A percentile compares a stretch with the other conserved stretches of the same genome.
Conservation (phyloP, 306 rosid species). For the Mimosa bimucronata region DNA sequence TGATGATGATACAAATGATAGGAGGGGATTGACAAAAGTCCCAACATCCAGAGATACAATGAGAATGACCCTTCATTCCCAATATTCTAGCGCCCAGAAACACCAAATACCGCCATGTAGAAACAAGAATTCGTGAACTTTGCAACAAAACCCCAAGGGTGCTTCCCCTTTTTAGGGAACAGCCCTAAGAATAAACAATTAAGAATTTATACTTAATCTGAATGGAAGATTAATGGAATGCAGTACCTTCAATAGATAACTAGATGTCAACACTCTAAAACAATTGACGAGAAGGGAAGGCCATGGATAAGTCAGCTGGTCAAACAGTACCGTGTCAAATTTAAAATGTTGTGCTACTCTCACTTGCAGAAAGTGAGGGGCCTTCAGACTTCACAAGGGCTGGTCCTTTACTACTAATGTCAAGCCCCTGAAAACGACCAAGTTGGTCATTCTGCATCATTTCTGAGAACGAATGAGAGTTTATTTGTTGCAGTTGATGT, state of each 20-base stretch:
- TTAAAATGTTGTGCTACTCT: constrained; percentile 87
- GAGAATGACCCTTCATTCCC: constrained; percentile 70
- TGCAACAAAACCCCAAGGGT: constrained; percentile 51
- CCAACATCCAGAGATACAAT: constrained; percentile 45
- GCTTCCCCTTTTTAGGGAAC: constrained; percentile 55
- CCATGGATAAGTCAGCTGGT: constrained; percentile 71
- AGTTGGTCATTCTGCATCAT: constrained; percentile 80
- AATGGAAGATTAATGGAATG: constrained; percentile 47
- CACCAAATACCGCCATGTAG: constrained; percentile 46
- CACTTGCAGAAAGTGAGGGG: constrained; percentile 89
- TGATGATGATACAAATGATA: constrained; percentile 49
- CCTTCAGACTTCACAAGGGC: constrained; percentile 74
- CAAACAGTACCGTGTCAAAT: constrained; percentile 56
- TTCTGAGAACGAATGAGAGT: constrained; percentile 68
- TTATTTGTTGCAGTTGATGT: constrained; percentile 62
- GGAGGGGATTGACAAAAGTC: constrained; percentile 40
- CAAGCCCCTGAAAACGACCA: constrained; percentile 92
- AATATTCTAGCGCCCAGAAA: constrained; percentile 50
- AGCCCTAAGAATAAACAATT: constrained; percentile 72
- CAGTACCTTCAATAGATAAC: constrained; percentile 60
- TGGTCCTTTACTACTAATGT: constrained; percentile 73
- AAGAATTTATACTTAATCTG: constrained; percentile 52
- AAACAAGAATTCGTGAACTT: constrained; percentile 43
- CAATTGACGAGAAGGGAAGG: constrained; percentile 54
- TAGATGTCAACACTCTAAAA: constrained; percentile 70